Evolutionary conservation across 148 eudicot species (phyloP).

Genomic region (Nepenthes mirabilis): DNA sequence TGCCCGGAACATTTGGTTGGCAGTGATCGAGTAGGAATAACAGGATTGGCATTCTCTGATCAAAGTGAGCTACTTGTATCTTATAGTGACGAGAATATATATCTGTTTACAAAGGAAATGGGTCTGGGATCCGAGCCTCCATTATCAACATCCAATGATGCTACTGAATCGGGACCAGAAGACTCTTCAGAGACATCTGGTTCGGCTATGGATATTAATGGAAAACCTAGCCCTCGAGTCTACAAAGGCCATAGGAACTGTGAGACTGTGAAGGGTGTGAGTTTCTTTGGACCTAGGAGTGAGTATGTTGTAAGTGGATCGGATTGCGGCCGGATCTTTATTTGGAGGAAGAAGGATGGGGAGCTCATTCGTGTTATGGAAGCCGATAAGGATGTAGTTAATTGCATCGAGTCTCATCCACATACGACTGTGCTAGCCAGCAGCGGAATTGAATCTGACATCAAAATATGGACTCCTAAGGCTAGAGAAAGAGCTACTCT

Average conservation of each 20-base stretch:
- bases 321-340: slow-evolving; percentile 89
- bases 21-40: slow-evolving; percentile 46
- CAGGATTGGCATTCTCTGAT: slow-evolving; percentile 83
- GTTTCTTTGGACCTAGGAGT: slow-evolving; percentile 75
- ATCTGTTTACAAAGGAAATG: slow-evolving; percentile 67
- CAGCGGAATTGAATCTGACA: slow-evolving; percentile 73
- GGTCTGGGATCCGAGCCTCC: slow-evolving; percentile 62
- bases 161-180: slow-evolving; percentile 18
- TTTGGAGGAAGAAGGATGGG: slow-evolving; percentile 76
- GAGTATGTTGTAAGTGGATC: slow-evolving; percentile 94
- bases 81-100: slow-evolving; percentile 60
- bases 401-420: slow-evolving; percentile 85
- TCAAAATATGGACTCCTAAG: slow-evolving; percentile 83
- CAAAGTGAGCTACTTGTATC: slow-evolving; percentile 86
- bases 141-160: slow-evolving; percentile 21
- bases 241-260: slow-evolving; percentile 71
- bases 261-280: slow-evolving; percentile 76
- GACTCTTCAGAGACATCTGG: slow-evolving; percentile 13
- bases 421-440: slow-evolving; percentile 65
- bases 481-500: slow-evolving; percentile 55
- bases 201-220: slow-evolving; percentile 21
- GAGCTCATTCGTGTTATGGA: slow-evolving; percentile 83
- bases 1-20: slow-evolving; percentile 77
- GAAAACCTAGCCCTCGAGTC: slow-evolving; percentile 37
- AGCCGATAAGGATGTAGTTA: slow-evolving; percentile 73